A percentile compares a stretch with the other conserved stretches of the same genome.
Evolutionary conservation across 371 early-diverging fungal genomes (phyloP).

Genomic region (Rhizomucor pusillus): DNA sequence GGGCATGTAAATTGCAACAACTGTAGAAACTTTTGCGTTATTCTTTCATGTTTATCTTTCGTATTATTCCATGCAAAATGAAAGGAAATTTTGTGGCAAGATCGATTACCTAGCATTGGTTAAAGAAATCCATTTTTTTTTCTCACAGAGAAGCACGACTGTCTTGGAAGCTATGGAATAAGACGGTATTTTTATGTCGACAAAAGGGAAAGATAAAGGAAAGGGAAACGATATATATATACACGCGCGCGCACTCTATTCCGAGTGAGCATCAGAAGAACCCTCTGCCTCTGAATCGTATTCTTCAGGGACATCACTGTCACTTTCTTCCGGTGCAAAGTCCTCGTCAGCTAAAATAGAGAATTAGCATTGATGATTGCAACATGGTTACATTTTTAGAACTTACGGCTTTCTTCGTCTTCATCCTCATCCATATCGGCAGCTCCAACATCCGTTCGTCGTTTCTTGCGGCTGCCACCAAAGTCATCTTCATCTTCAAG

Average conservation of each 20-base stretch:
- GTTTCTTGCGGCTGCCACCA: slow-evolving; percentile 46
- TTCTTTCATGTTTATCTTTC: slow-evolving; percentile 1
- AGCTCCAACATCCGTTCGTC: slow-evolving; percentile 45
- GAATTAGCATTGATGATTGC: slow-evolving; percentile 1
- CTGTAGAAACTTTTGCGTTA: background rate
- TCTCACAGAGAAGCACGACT: too few relatives aligned
- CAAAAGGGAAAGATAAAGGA: too few relatives aligned
- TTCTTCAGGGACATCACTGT: slow-evolving; percentile 89
- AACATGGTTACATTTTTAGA: slow-evolving; percentile 4
- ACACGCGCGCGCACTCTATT: too few relatives aligned
- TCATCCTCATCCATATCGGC: slow-evolving; percentile 39
- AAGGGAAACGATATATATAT: too few relatives aligned
- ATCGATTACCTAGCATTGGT: too few relatives aligned
- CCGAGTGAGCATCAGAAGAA: slow-evolving; percentile 31
- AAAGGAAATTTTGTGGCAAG: too few relatives aligned
- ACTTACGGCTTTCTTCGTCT: slow-evolving; percentile 66
- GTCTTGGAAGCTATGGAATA: too few relatives aligned
- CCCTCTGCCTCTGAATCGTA: slow-evolving; percentile 75
- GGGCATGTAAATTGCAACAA: slow-evolving; percentile 4
- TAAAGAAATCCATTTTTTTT: too few relatives aligned
- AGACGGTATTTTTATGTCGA: too few relatives aligned
- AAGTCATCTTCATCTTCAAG: slow-evolving; percentile 23
- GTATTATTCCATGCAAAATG: too few relatives aligned
- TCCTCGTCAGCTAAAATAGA: slow-evolving; percentile 82
- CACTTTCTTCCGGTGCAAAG: slow-evolving; percentile 80